phyloP scores from a whole-genome alignment of 352 stramenopile species.

The Phytophthora sansomeana region DNA sequence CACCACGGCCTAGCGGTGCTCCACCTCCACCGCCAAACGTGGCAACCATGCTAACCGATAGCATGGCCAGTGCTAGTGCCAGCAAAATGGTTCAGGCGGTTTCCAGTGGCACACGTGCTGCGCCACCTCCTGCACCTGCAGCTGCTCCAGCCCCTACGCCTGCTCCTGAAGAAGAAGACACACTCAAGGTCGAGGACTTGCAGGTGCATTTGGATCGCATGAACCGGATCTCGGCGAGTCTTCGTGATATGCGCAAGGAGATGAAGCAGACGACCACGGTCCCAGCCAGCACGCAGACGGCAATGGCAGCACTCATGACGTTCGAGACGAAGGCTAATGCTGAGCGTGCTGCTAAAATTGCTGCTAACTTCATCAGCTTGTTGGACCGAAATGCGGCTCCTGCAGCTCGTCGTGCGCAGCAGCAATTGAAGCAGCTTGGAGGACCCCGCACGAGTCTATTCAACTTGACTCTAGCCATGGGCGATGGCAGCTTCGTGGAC shows the following conservation, averaged over 20 bases:
- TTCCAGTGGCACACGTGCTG: slow-evolving; percentile 11
- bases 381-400: slow-evolving; percentile 49
- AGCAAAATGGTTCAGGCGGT: slow-evolving; percentile 18
- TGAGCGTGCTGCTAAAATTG: slow-evolving; percentile 63
- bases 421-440: slow-evolving; percentile 32
- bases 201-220: slow-evolving; percentile 81
- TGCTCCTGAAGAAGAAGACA: slow-evolving; percentile 32
- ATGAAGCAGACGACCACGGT: slow-evolving; percentile 52
- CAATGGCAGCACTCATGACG: slow-evolving; percentile 58
- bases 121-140: slow-evolving; percentile 16
- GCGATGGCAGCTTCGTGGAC: slow-evolving; percentile 74
- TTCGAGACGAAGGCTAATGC: slow-evolving; percentile 68
- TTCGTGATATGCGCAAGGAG: slow-evolving; percentile 53
- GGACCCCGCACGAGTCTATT: slow-evolving; percentile 49
- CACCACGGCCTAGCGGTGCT: slow-evolving; percentile 23
- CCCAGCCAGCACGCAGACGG: slow-evolving; percentile 50
- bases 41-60: slow-evolving; percentile 38
- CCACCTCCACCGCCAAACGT: slow-evolving; percentile 41
- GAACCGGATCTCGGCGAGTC: slow-evolving; percentile 72
- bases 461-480: slow-evolving; percentile 63
- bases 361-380: slow-evolving; percentile 60
- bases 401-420: slow-evolving; percentile 41
- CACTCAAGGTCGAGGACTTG: slow-evolving; percentile 69
- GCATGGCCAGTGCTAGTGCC: slow-evolving; percentile 35
- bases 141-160: not conserved